Evolutionary conservation across 177 flowering plant species (phyloP).

Genomic region (Tripterygium wilfordii): DNA sequence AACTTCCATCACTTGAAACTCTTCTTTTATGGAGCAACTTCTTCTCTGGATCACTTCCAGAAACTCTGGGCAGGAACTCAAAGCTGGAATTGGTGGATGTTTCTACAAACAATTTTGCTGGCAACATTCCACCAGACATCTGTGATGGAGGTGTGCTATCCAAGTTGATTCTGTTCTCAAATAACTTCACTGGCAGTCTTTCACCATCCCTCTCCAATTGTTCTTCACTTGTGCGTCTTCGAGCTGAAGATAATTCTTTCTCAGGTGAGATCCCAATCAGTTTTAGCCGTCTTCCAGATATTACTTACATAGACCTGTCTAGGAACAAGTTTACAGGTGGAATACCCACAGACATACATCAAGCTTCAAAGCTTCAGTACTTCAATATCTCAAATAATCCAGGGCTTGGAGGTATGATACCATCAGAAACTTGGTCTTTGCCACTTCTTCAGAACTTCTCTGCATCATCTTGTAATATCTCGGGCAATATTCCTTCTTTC

Average conservation of each 20-base stretch:
- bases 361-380: conserved; percentile 62
- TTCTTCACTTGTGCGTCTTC: conserved; percentile 74
- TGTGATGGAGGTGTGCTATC: conserved; percentile 58
- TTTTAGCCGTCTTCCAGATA: conserved; percentile 41
- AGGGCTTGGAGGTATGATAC: conserved; percentile 53
- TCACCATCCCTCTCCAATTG: conserved; percentile 75
- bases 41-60: conserved; percentile 77
- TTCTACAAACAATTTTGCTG: conserved; percentile 67
- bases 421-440: conserved; percentile 53
- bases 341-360: conserved; percentile 49
- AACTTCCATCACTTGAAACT: conserved; percentile 1
- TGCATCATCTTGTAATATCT: conserved; percentile 61
- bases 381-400: conserved; percentile 71
- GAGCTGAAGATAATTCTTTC: conserved; percentile 77
- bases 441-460: conserved; percentile 74
- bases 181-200: conserved; percentile 59
- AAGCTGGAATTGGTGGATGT: conserved; percentile 79
- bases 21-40: conserved; percentile 11
- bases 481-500: conserved; percentile 68
- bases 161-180: conserved; percentile 75
- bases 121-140: conserved; percentile 63
- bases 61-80: conserved; percentile 56
- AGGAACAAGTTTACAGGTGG: conserved; percentile 68
- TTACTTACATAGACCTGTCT: conserved; percentile 74
- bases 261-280: conserved; percentile 64